These are phyloP conservation scores for Plantago major DNA, from an alignment of 257 asterid genomes.

Conservation along the genomic window DNA sequence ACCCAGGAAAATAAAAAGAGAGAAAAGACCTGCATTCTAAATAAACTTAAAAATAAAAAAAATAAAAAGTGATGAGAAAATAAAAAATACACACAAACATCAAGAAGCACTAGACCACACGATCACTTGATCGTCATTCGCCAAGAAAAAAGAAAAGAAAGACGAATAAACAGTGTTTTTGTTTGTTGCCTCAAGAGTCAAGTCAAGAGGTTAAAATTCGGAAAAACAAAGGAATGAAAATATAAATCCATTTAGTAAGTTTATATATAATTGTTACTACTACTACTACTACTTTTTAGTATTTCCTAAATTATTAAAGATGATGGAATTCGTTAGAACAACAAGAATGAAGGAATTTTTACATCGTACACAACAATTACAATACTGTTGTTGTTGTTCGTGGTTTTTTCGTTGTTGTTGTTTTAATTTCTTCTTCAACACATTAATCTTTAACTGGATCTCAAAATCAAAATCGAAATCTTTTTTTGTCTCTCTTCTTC, in stretches of 20 bases:
- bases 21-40: constrained; percentile 4
- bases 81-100: not conserved
- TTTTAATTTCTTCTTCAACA: constrained; percentile 16
- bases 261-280: not conserved
- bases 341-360: constrained; percentile 24
- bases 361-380: not conserved
- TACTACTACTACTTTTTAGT: too few relatives aligned
- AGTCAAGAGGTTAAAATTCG: not conserved
- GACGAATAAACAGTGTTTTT: not conserved
- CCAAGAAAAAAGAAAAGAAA: not conserved
- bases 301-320: not conserved
- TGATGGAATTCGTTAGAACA: constrained; percentile 38
- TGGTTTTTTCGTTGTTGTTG: constrained; percentile 31
- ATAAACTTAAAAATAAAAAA: constrained; percentile 7
- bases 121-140: not conserved
- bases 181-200: too few relatives aligned
- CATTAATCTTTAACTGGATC: too few relatives aligned
- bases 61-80: not conserved
- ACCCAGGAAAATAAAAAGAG: constrained; percentile 22
- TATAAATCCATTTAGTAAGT: not conserved
- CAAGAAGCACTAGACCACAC: constrained; percentile 8
- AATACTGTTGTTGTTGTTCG: constrained; percentile 23
- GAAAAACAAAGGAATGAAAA: too few relatives aligned
- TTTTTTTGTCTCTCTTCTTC: too few relatives aligned
- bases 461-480: too few relatives aligned